Evolutionary conservation across 2,329 filamentous ascomycete genomes (phyloP).

Genomic region (Graphilbum ipis-grandicollis): DNA sequence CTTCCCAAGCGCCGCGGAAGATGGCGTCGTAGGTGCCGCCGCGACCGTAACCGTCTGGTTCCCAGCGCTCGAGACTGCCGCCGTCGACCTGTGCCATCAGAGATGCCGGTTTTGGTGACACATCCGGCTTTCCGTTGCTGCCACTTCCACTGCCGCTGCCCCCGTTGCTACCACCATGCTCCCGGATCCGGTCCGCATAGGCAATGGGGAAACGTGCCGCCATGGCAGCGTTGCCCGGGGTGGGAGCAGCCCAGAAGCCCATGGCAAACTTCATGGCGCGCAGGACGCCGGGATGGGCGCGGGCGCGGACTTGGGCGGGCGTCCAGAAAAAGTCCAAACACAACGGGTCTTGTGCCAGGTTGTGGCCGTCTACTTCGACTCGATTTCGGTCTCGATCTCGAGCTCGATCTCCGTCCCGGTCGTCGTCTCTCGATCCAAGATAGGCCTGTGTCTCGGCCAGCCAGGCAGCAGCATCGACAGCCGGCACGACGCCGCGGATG

Average conservation of each 20-base stretch:
- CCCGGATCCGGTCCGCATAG: slow-evolving; percentile 53
- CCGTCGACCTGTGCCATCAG: slow-evolving; percentile 54
- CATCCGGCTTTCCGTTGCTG: too few species aligned
- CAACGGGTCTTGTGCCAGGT: slow-evolving; percentile 40
- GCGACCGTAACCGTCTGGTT: slow-evolving; percentile 47
- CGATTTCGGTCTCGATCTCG: too few species aligned
- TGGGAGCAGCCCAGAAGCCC: slow-evolving; percentile 41
- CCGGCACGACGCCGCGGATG: slow-evolving; percentile 44
- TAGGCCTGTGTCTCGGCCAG: slow-evolving; percentile 45
- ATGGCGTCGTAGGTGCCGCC: slow-evolving; percentile 36
- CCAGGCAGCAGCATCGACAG: slow-evolving; percentile 34
- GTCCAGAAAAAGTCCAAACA: slow-evolving; percentile 64
- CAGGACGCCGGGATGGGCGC: slow-evolving; percentile 47
- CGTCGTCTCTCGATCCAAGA: slow-evolving; percentile 25
- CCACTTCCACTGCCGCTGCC: background rate
- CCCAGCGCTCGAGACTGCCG: slow-evolving; percentile 56
- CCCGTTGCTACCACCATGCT: slow-evolving; percentile 27
- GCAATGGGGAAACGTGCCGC: slow-evolving; percentile 44
- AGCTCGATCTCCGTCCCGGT: too few species aligned
- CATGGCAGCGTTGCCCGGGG: slow-evolving; percentile 26
- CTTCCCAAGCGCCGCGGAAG: slow-evolving; percentile 36
- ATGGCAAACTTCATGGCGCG: slow-evolving; percentile 49
- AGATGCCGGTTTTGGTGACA: too few species aligned
- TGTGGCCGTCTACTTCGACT: slow-evolving; percentile 2
- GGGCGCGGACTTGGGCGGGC: slow-evolving; percentile 49